phyloP scores from a whole-genome alignment of 2,329 filamentous ascomycete species.

The Fusarium sp. region DNA sequence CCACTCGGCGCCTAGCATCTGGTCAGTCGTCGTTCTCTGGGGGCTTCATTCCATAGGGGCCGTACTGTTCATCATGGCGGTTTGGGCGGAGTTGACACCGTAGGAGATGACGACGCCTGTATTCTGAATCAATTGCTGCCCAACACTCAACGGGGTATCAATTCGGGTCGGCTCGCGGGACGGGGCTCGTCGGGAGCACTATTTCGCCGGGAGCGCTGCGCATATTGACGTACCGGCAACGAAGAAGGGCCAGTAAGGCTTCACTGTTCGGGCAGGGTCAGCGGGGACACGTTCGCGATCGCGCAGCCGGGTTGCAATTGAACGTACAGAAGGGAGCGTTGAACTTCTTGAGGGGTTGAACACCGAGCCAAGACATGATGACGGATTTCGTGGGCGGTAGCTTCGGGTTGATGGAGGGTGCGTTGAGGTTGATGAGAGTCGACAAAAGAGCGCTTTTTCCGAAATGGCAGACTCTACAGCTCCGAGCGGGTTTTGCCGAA shows the following conservation, averaged over 20 bases:
- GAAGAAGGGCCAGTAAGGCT: slow-evolving; percentile 95
- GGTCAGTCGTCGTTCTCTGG: slow-evolving; percentile 46
- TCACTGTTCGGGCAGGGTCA: slow-evolving; percentile 71
- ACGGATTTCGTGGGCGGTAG: slow-evolving; percentile 58
- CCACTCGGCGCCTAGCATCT: slow-evolving; percentile 84
- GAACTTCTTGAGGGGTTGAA: slow-evolving; percentile 82
- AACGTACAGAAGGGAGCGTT: slow-evolving; percentile 82
- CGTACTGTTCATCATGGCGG: slow-evolving; percentile 82
- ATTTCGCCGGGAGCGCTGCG: slow-evolving; percentile 32
- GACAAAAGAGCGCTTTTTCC: slow-evolving; percentile 61
- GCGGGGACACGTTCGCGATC: slow-evolving; percentile 45
- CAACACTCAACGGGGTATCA: slow-evolving; percentile 37
- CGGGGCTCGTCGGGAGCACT: slow-evolving; percentile 18
- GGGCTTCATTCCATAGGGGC: slow-evolving; percentile 11
- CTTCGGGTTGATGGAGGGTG: slow-evolving; percentile 54
- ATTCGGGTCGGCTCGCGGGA: slow-evolving; percentile 34
- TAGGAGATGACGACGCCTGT: slow-evolving; percentile 89
- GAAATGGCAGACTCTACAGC: slow-evolving; percentile 45
- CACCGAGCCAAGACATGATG: slow-evolving; percentile 83
- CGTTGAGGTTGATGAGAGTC: slow-evolving; percentile 53
- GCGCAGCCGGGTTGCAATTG: slow-evolving; percentile 53
- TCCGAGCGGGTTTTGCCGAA: slow-evolving; percentile 56
- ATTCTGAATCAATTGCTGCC: slow-evolving; percentile 46
- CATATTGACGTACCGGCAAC: slow-evolving; percentile 82
- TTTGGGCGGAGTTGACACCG: slow-evolving; percentile 89